These are phyloP conservation scores for Bolboschoenoplectus hybrid DNA, from an alignment of 202 grass and related monocot genomes.

Conservation along the genomic window DNA sequence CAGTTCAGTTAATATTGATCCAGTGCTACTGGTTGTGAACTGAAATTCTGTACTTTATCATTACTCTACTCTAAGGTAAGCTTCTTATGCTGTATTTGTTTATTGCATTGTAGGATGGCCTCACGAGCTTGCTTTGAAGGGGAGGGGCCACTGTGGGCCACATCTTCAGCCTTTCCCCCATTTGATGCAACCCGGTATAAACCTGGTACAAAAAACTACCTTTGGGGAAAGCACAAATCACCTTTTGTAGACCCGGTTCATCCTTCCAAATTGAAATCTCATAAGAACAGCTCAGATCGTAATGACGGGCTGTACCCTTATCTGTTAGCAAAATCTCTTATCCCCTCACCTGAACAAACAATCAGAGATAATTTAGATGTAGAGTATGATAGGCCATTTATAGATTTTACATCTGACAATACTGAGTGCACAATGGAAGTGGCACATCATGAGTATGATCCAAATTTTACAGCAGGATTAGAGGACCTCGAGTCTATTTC, in stretches of 20 bases:
- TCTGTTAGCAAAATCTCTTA: constrained; percentile 45
- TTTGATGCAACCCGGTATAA: constrained; percentile 50
- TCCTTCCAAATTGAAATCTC: constrained; percentile 71
- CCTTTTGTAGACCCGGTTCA: constrained; percentile 56
- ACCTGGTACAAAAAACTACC: constrained; percentile 54
- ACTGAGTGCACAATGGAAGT: constrained; percentile 42
- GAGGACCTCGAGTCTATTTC: constrained; percentile 72
- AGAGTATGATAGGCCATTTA: constrained; percentile 45
- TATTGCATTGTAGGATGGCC: constrained; percentile 62
- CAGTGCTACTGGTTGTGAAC: background rate
- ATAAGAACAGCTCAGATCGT: constrained; percentile 52
- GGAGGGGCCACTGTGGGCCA: constrained; percentile 82
- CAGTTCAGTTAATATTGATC: background rate
- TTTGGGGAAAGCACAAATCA: constrained; percentile 71
- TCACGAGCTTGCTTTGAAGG: constrained; percentile 84
- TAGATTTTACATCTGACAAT: constrained; percentile 56
- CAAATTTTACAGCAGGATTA: constrained; percentile 52
- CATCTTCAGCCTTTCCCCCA: constrained; percentile 66
- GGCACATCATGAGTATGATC: constrained; percentile 53
- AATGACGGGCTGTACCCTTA: constrained; percentile 43
- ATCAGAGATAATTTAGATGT: constrained; percentile 43
- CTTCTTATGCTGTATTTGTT: constrained; percentile 34
- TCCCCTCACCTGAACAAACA: constrained; percentile 40
- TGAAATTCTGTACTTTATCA: constrained; percentile 31
- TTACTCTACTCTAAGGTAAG: constrained; percentile 27